Base-by-base conservation (phyloP, 225 moss, liverwort and hornwort genomes). In the Bryum argenteum region DNA sequence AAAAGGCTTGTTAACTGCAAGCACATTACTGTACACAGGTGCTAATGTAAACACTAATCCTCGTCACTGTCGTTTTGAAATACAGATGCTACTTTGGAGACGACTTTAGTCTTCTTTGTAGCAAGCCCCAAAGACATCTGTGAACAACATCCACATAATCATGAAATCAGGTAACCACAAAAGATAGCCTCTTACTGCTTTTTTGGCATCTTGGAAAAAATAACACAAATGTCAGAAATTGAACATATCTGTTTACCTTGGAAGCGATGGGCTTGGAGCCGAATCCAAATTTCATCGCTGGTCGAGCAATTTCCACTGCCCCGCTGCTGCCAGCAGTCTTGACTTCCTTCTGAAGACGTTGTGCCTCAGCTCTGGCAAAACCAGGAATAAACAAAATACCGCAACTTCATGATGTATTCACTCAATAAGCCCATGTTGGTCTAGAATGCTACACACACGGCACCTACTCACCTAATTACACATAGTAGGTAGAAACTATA, bases 281-380 rank as follows among this genome's bases (percentile, higher is more conserved):
- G 75, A 94, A 89, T 59, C 92, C 98, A 71, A 99, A 99, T 71
- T 94, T 99, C 28, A 94, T 73, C 28, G 85, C 76, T 41, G 87
- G 81, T 53, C 91, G 85, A n/a, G 61, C 79, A 72, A 80, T 81
- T 75, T 83, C 88, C 63, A 81, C 23, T 48, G 74, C 70, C 22
- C 80, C 70, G 53, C 73, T 83, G 70, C 64, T 79, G 59, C 82
- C 77, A 57, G 73, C 63, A 69, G 60, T 47, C 70, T 74, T 89
- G 24, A 81, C 75, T 70, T 92, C 85, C 45, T 90, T 90, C 71
- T 91, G 94, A 58, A 83, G 88, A 53, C 90, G 91, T 57, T 90
- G 94, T 47, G 96, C 90, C 77, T 94, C 90, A 40, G 91, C 88
- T 73, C 96, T 97, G 54, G 40, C 39, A 71, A 74, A 52, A 33